A percentile compares a stretch with the other conserved stretches of the same genome.
Evolutionary conservation across 805 yeast genomes (phyloP).

Genomic region (Metschnikowia amazonensis): DNA sequence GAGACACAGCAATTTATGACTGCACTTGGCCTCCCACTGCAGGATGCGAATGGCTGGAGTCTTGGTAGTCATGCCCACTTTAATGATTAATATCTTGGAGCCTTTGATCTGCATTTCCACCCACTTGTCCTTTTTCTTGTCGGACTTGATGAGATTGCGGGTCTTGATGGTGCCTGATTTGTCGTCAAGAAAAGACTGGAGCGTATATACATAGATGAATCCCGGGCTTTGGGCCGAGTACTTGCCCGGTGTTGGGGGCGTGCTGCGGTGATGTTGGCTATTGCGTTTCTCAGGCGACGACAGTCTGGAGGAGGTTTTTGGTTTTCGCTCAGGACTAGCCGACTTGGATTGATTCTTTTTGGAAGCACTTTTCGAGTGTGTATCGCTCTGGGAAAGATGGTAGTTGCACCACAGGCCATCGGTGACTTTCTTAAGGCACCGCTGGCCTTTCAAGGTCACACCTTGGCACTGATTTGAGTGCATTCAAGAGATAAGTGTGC

Average conservation of each 20-base stretch:
- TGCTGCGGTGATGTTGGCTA: not conserved
- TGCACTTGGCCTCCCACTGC: conserved; percentile 54
- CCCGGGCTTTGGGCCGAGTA: conserved; percentile 26
- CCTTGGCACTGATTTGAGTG: conserved; percentile 15
- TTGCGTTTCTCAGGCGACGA: not conserved
- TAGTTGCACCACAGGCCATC: conserved; percentile 14
- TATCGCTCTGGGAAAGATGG: conserved; percentile 10
- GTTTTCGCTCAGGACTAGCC: not conserved
- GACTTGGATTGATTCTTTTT: not conserved
- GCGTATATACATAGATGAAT: conserved; percentile 49
- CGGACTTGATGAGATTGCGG: conserved; percentile 22
- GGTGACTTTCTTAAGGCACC: conserved; percentile 15
- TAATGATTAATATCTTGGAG: conserved; percentile 40
- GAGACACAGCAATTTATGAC: conserved; percentile 41
- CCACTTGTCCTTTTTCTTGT: conserved; percentile 25
- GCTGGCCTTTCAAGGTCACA: conserved; percentile 12
- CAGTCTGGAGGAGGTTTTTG: not conserved
- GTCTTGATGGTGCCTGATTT: conserved; percentile 38
- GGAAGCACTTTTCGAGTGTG: too few species aligned
- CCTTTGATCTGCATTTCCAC: conserved; percentile 33
- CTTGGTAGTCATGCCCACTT: conserved; percentile 53
- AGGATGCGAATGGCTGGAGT: conserved; percentile 38
- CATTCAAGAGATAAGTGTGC: conserved; percentile 5
- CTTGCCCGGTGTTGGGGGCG: conserved; percentile 1
- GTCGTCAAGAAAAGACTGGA: conserved; percentile 32